A percentile compares a stretch with the other conserved stretches of the same genome.
Conservation (phyloP, 2,329 filamentous ascomycete species). For the Tolypocladium paradoxum region DNA sequence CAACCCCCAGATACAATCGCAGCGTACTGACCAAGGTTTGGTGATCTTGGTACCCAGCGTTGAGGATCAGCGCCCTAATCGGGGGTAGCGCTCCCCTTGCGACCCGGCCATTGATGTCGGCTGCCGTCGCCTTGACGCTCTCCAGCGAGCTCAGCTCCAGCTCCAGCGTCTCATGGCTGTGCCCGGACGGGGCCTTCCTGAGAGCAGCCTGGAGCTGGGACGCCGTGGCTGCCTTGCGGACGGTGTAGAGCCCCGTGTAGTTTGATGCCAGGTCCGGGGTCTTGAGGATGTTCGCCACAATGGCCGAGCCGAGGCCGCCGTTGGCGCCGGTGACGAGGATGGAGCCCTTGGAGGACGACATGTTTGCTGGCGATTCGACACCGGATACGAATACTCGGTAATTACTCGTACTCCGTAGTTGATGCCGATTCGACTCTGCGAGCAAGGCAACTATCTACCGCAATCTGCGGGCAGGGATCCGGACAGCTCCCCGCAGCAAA, state of each 20-base stretch:
- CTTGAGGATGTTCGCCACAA: constrained; percentile 17
- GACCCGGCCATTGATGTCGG: constrained; percentile 17
- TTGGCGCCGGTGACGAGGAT: constrained; percentile 28
- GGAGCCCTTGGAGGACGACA: constrained; percentile 12
- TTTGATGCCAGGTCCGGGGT: constrained; percentile 16
- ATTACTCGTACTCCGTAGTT: not conserved
- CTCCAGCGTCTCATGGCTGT: constrained; percentile 20
- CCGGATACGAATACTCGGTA: not conserved
- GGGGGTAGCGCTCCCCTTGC: constrained; percentile 22
- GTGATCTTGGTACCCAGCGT: constrained; percentile 18
- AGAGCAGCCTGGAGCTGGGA: constrained; percentile 15
- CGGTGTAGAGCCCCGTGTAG: constrained; percentile 25
- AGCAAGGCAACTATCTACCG: constrained; percentile 16
- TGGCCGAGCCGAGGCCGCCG: constrained; percentile 25
- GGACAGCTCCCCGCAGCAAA: not conserved
- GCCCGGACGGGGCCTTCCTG: constrained; percentile 7
- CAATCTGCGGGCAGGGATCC: constrained; percentile 34
- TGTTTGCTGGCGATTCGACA: not conserved
- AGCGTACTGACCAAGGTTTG: constrained; percentile 11
- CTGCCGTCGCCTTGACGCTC: constrained; percentile 15
- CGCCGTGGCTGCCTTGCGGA: constrained; percentile 21
- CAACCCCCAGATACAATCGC: not conserved
- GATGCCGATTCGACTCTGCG: not conserved
- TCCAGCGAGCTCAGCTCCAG: constrained; percentile 20
- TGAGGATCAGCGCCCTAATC: constrained; percentile 27